Percentiles rank a stretch among this genome's conserved stretches.
Conservation (phyloP, 2,329 filamentous ascomycete genomes). For the Venturia oleaginea region DNA sequence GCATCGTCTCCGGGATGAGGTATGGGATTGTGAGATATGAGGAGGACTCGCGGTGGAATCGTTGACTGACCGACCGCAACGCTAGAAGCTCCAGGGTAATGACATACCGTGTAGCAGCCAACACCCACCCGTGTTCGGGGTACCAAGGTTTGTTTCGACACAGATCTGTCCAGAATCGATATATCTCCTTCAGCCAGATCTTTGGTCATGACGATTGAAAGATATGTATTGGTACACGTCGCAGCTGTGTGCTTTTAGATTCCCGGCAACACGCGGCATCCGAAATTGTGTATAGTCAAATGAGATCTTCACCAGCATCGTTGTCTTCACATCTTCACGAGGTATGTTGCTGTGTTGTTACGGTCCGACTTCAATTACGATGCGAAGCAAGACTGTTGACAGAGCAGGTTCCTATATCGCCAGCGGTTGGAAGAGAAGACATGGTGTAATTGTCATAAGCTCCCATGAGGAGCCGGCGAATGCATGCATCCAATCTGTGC, state of each 20-base stretch:
- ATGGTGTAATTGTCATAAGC: constrained; percentile 15
- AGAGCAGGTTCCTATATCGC: constrained; percentile 29
- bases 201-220: not conserved
- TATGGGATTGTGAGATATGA: not conserved
- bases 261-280: not conserved
- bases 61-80: not conserved
- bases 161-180: not conserved
- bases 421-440: constrained; percentile 25
- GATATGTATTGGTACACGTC: not conserved
- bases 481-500: not conserved
- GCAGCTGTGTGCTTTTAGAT: not conserved
- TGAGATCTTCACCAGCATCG: not conserved
- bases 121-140: not conserved
- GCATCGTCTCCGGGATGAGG: not conserved
- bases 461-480: not conserved
- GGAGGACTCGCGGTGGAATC: not conserved
- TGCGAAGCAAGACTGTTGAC: constrained; percentile 30
- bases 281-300: not conserved
- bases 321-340: not conserved
- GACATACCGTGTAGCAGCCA: not conserved
- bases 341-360: constrained; percentile 30
- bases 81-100: not conserved
- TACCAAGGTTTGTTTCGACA: not conserved
- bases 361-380: constrained; percentile 24
- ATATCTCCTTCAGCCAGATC: not conserved